These are phyloP conservation scores for Plasmodium coatneyi DNA, from an alignment of 169 alveolate species.

Conservation along the genomic window DNA sequence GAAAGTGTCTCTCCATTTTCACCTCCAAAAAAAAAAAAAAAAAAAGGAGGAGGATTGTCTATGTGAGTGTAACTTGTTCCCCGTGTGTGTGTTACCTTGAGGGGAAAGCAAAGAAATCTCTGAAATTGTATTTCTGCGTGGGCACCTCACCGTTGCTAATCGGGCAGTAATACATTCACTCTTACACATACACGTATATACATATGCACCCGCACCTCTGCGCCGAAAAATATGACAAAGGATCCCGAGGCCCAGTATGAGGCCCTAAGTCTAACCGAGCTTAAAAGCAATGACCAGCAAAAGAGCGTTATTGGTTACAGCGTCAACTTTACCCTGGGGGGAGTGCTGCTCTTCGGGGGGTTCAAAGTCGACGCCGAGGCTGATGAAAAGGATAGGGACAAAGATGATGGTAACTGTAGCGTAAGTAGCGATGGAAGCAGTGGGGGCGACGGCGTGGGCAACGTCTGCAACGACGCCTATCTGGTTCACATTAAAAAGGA, in stretches of 20 bases:
- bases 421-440: not conserved
- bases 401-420: not conserved
- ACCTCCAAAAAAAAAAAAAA: not conserved
- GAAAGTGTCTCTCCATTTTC: not conserved
- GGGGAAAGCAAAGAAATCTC: not conserved
- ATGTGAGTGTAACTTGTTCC: not conserved
- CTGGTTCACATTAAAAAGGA: conserved; percentile 48
- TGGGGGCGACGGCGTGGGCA: not conserved
- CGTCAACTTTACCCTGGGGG: conserved; percentile 31
- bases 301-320: conserved; percentile 53
- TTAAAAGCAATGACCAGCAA: conserved; percentile 54
- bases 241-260: conserved; percentile 42
- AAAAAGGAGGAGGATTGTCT: not conserved
- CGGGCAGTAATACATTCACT: not conserved
- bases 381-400: not conserved
- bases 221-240: conserved; percentile 44
- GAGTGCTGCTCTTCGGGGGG: conserved; percentile 64
- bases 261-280: conserved; percentile 48
- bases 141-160: not conserved
- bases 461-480: conserved; percentile 57
- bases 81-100: not conserved
- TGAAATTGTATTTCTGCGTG: not conserved
- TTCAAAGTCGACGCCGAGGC: conserved; percentile 39
- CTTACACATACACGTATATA: not conserved
- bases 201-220: not conserved